Base-by-base conservation (phyloP, 2,329 filamentous ascomycete genomes). In the Beauveria brongniartii region DNA sequence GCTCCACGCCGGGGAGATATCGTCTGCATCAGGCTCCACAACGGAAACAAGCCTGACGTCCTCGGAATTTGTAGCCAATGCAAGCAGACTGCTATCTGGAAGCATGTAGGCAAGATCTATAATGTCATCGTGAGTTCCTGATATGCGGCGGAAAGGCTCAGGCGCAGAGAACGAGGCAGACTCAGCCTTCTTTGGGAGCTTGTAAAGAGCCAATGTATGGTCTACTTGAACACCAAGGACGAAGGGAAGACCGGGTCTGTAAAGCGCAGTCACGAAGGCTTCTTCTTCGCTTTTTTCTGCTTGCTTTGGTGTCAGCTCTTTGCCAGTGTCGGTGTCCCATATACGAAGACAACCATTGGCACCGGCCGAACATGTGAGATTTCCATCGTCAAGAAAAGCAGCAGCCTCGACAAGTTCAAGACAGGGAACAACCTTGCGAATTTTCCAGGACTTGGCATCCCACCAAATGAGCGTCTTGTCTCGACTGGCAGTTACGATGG, bases 91-190 rank as follows among this genome's bases (percentile, higher is more conserved):
- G 61, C 84, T 85, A 67, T 96, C 88, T 0, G 87, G 84, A 1
- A 94, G 85, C 59, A 97, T 80, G 69, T 94, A 97, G 34, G 88
- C 90, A 40, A 99, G 78, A 70, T 99, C 95, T 66, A 99, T 97
- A 57, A 99, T 92, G 72, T 99, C 94, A 71, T 99, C 95, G 72
- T 97, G 92, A 7, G 94, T 97, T 58, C 94, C 95, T 5, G 93
- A 96, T 66, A 99, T 95, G 50, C 91, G 85, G 66, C 90, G 85
- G 50, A 90, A 81, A 1, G 75, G 89, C 70, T 74, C 77, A 68
- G 70, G 80, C 65, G 68, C 69, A 62, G 74, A 69, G 63, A 75
- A 69, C 48, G 72, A 66, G 46, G 67, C 63, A 43, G 73, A 57
- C 43, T 75, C 65, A 12, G 71, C 69, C 62, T 75, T 74, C 59